These are phyloP conservation scores for Sporothrix variecibatus DNA, from an alignment of 2,329 filamentous ascomycete genomes.

Conservation along the genomic window DNA sequence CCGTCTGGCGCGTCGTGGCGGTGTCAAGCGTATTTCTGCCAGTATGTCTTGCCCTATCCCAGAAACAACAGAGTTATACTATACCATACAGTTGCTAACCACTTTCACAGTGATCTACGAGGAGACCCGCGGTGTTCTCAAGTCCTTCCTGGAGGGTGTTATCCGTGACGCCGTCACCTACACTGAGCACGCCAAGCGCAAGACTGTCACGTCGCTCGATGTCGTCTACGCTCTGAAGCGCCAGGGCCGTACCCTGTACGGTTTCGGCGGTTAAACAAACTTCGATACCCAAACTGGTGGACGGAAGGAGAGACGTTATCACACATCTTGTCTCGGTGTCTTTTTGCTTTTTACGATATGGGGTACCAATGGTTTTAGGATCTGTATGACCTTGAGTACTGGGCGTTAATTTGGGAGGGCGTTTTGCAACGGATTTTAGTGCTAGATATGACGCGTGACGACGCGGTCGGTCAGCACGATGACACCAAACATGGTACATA, in stretches of 20 bases:
- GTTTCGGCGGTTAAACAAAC: slow-evolving; percentile 76
- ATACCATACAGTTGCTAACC: not conserved
- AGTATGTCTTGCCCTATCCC: slow-evolving; percentile 57
- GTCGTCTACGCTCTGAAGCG: slow-evolving; percentile 69
- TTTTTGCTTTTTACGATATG: slow-evolving; percentile 22
- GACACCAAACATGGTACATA: slow-evolving; percentile 24
- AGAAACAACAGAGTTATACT: not conserved
- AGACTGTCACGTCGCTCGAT: slow-evolving; percentile 72
- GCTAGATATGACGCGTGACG: slow-evolving; percentile 24
- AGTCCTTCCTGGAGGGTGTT: slow-evolving; percentile 76
- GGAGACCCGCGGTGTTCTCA: slow-evolving; percentile 75
- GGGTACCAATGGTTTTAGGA: slow-evolving; percentile 11
- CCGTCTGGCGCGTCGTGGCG: slow-evolving; percentile 97
- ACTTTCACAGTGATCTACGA: slow-evolving; percentile 70
- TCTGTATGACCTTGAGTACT: slow-evolving; percentile 24
- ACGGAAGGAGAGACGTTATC: not conserved
- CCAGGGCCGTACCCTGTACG: slow-evolving; percentile 77
- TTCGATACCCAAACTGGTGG: slow-evolving; percentile 13
- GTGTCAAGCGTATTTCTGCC: slow-evolving; percentile 99
- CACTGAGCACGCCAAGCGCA: slow-evolving; percentile 79
- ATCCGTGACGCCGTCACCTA: slow-evolving; percentile 77
- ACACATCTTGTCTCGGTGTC: not conserved
- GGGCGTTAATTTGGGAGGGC: slow-evolving; percentile 27
- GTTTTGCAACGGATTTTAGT: slow-evolving; percentile 24
- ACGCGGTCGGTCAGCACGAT: slow-evolving; percentile 23